These are phyloP conservation scores for Lablab purpureus DNA, from an alignment of 306 rosid genomes.

Conservation along the genomic window DNA sequence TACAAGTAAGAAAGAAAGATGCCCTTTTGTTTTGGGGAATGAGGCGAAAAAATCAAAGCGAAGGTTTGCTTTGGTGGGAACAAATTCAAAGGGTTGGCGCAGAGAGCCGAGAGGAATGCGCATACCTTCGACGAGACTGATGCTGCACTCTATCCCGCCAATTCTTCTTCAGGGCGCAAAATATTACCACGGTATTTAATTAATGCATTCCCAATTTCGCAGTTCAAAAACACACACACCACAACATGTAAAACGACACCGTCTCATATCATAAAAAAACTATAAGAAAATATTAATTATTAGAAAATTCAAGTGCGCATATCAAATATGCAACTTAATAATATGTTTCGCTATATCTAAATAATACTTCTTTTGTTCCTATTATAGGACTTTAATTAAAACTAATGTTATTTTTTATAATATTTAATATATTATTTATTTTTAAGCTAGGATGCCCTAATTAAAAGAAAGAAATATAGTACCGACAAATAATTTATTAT, in stretches of 20 bases:
- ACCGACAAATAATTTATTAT: too few relatives aligned
- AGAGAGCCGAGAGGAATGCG: neutral
- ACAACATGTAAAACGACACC: conserved; percentile 29
- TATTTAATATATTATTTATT: too few relatives aligned
- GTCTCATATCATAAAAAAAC: too few relatives aligned
- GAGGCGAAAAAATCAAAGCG: neutral
- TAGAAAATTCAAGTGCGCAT: too few relatives aligned
- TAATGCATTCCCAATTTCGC: neutral
- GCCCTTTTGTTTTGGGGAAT: conserved; percentile 2
- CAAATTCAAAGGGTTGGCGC: neutral
- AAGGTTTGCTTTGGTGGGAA: neutral
- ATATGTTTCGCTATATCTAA: too few relatives aligned
- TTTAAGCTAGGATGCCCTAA: too few relatives aligned
- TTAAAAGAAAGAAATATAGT: too few relatives aligned
- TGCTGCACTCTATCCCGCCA: conserved; percentile 32
- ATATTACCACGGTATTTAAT: neutral
- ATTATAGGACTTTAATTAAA: too few relatives aligned
- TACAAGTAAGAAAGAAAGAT: neutral
- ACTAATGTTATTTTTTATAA: too few relatives aligned
- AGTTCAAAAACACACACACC: neutral
- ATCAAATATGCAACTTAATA: too few relatives aligned
- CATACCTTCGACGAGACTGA: neutral
- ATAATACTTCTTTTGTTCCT: too few relatives aligned
- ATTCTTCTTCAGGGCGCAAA: neutral
- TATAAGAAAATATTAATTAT: too few relatives aligned